These are phyloP conservation scores for Rubroshorea leprosula DNA, from an alignment of 345 rosid genomes.

Conservation along the genomic window DNA sequence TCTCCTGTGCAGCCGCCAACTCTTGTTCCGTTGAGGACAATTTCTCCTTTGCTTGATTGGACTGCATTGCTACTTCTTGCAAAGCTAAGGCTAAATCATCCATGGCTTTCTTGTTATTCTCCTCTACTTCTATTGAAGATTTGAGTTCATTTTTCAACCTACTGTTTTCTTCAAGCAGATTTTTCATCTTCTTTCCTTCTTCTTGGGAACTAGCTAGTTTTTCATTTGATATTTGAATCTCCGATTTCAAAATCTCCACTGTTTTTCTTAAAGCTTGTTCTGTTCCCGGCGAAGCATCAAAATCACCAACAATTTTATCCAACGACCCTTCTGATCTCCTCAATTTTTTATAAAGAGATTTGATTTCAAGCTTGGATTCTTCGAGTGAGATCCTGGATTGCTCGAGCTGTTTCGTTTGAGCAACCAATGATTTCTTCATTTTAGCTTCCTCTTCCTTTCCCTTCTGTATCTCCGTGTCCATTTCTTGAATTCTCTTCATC, in stretches of 20 bases:
- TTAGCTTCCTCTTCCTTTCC: conserved; percentile 35
- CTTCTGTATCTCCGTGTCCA: conserved; percentile 42
- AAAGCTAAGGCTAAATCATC: conserved; percentile 77
- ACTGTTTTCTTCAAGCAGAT: conserved; percentile 30
- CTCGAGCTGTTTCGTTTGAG: conserved; percentile 39
- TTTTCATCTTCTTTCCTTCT: conserved; percentile 27
- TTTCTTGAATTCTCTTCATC: conserved; percentile 28
- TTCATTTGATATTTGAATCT: conserved; percentile 30
- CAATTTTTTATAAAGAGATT: conserved; percentile 27
- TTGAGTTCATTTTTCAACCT: conserved; percentile 43
- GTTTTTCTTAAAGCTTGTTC: conserved; percentile 15
- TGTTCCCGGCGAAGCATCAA: conserved; percentile 24
- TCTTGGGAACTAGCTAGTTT: conserved; percentile 27
- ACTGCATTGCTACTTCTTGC: conserved; percentile 69
- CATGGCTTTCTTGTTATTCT: conserved; percentile 75
- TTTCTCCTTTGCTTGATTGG: conserved; percentile 45
- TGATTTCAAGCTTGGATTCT: conserved; percentile 42
- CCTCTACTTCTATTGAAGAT: conserved; percentile 52
- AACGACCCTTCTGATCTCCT: conserved; percentile 20
- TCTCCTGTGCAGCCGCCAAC: conserved; percentile 31
- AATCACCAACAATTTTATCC: conserved; percentile 8
- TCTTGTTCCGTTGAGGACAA: conserved; percentile 35
- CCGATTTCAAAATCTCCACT: conserved; percentile 29
- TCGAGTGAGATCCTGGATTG: conserved; percentile 39
- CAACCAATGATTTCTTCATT: conserved; percentile 31